phyloP scores from a whole-genome alignment of 2,329 filamentous ascomycete species.

The Raffaelea albimanens region DNA sequence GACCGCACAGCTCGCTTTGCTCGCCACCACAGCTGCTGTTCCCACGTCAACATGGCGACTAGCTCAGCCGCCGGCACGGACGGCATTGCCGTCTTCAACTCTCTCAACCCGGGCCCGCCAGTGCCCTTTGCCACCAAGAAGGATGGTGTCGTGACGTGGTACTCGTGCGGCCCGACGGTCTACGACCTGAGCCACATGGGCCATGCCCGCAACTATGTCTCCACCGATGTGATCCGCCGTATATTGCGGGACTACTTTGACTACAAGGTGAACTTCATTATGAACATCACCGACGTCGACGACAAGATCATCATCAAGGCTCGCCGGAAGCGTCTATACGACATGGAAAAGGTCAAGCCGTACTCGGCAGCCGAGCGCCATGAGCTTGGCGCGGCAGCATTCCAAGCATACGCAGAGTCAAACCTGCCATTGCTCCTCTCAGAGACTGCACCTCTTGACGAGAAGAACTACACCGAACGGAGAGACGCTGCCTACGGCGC shows the following conservation, averaged over 20 bases:
- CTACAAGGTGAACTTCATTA: slow-evolving; percentile 62
- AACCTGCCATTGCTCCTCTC: slow-evolving; percentile 15
- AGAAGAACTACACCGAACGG: slow-evolving; percentile 12
- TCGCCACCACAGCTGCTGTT: slow-evolving; percentile 1
- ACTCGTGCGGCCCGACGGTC: slow-evolving; percentile 27
- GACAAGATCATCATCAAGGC: slow-evolving; percentile 36
- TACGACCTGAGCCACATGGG: slow-evolving; percentile 69
- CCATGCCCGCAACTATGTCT: slow-evolving; percentile 69
- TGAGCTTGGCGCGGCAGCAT: slow-evolving; percentile 12
- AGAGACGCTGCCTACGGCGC: slow-evolving; percentile 14
- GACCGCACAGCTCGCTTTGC: not conserved
- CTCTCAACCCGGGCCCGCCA: slow-evolving; percentile 61
- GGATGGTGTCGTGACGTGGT: slow-evolving; percentile 14
- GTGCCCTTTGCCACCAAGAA: slow-evolving; percentile 26
- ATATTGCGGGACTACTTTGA: slow-evolving; percentile 63
- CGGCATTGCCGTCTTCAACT: slow-evolving; percentile 66
- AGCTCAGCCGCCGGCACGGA: slow-evolving; percentile 1
- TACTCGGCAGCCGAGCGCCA: slow-evolving; percentile 11
- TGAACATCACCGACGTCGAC: slow-evolving; percentile 69
- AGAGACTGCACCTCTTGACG: slow-evolving; percentile 2
- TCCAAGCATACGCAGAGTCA: slow-evolving; percentile 14
- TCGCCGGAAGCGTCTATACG: slow-evolving; percentile 17
- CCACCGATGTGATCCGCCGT: slow-evolving; percentile 63
- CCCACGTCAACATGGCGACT: slow-evolving; percentile 2
- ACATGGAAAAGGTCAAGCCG: slow-evolving; percentile 14